A percentile compares a stretch with the other conserved stretches of the same genome.
These are phyloP conservation scores for Dichotomocladium elegans DNA, from an alignment of 371 early-diverging fungal genomes.

Conservation along the genomic window DNA sequence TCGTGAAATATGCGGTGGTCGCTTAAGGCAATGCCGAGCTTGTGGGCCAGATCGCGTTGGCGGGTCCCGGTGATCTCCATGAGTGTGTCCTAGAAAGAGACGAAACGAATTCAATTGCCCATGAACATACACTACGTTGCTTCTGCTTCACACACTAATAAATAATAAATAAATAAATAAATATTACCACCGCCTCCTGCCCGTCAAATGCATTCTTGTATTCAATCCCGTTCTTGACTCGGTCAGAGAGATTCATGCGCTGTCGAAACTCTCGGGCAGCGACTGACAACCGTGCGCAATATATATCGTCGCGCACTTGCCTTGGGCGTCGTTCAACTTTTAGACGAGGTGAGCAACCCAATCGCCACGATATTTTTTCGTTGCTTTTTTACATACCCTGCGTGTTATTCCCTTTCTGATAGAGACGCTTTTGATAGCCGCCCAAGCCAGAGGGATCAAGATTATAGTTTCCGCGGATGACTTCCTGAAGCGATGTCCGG, in stretches of 20 bases:
- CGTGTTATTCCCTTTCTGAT: neutral
- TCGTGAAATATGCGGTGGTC: conserved; percentile 82
- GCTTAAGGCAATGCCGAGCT: conserved; percentile 75
- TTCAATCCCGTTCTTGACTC: conserved; percentile 75
- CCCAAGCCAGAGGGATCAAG: too few species aligned
- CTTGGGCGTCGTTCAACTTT: conserved; percentile 1
- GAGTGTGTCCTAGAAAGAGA: conserved; percentile 45
- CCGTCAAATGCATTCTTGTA: conserved; percentile 82
- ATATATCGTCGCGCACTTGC: conserved; percentile 2
- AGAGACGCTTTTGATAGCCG: neutral
- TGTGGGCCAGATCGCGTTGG: conserved; percentile 68
- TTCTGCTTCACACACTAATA: neutral
- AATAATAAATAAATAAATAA: neutral
- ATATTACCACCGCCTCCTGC: conserved; percentile 64
- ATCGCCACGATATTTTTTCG: neutral
- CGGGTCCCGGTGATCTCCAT: conserved; percentile 64
- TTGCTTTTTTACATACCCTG: neutral
- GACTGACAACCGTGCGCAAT: conserved; percentile 76
- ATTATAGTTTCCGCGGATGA: neutral
- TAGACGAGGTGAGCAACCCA: neutral
- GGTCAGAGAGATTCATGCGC: conserved; percentile 42
- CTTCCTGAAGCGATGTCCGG: neutral
- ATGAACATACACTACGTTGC: neutral
- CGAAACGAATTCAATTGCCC: neutral
- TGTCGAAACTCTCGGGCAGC: conserved; percentile 72